Percentiles rank a stretch among this genome's conserved stretches.
Conservation (phyloP, 1,139 yeast species). For the Kodamaea fungicola region DNA sequence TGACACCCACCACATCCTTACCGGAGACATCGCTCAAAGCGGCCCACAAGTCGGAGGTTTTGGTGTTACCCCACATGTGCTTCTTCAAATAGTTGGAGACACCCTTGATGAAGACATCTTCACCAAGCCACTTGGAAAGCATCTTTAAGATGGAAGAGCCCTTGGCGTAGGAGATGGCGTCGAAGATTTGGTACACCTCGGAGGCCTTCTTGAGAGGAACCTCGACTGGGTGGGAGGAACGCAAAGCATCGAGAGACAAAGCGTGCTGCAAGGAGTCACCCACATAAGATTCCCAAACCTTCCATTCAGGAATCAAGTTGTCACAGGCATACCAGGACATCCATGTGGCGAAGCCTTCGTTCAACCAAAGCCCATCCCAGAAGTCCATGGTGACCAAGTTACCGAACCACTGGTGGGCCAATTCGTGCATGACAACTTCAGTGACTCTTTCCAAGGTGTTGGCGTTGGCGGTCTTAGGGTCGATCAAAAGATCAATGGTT, state of each 20-base stretch:
- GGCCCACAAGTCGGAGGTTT: slow-evolving; percentile 24
- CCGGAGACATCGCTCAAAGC: slow-evolving; percentile 22
- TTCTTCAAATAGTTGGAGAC: slow-evolving; percentile 24
- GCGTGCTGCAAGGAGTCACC: slow-evolving; percentile 51
- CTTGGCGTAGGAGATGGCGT: slow-evolving; percentile 42
- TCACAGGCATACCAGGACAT: slow-evolving; percentile 79
- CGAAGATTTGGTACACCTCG: slow-evolving; percentile 57
- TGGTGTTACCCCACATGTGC: slow-evolving; percentile 26
- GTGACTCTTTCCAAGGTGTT: slow-evolving; percentile 50
- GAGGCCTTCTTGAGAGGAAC: slow-evolving; percentile 53
- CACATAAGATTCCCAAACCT: slow-evolving; percentile 53
- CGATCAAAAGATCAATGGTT: slow-evolving; percentile 50
- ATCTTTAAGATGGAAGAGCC: slow-evolving; percentile 27
- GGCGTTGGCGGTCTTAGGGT: slow-evolving; percentile 42
- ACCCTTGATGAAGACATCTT: slow-evolving; percentile 23
- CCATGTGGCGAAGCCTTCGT: slow-evolving; percentile 64
- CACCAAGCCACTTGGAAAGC: slow-evolving; percentile 26
- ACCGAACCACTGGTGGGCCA: slow-evolving; percentile 69
- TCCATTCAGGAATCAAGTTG: slow-evolving; percentile 55
- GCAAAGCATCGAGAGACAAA: slow-evolving; percentile 48
- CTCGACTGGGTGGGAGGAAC: slow-evolving; percentile 57
- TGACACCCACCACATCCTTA: slow-evolving; percentile 21
- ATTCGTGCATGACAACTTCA: slow-evolving; percentile 58
- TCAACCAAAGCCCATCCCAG: slow-evolving; percentile 65
- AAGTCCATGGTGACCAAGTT: slow-evolving; percentile 61